Evolutionary conservation across 2,329 filamentous ascomycete genomes (phyloP).

Genomic region (Botrytis elliptica): DNA sequence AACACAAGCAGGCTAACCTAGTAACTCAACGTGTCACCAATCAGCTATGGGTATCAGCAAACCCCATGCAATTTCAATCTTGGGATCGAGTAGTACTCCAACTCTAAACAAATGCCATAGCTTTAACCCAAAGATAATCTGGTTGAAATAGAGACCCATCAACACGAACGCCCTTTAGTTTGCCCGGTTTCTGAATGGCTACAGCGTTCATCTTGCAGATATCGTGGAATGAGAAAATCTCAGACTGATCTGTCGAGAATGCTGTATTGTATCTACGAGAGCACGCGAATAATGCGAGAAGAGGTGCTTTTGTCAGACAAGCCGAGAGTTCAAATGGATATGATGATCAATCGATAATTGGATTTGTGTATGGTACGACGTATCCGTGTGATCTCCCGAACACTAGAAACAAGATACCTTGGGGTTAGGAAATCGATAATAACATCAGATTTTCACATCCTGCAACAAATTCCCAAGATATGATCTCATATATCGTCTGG

Average conservation of each 20-base stretch:
- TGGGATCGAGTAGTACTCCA: background rate
- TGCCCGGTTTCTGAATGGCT: too few relatives aligned
- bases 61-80: background rate
- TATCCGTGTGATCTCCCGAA: background rate
- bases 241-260: background rate
- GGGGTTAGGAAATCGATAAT: accelerated
- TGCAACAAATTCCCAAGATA: background rate
- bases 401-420: background rate
- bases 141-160: background rate
- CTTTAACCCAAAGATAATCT: background rate
- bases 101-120: background rate
- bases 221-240: background rate
- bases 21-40: background rate
- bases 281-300: background rate
- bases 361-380: background rate
- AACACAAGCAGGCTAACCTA: background rate
- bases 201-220: background rate
- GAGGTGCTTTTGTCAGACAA: too few relatives aligned
- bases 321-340: background rate
- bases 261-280: background rate
- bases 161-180: background rate
- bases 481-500: background rate
- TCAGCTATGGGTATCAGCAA: background rate
- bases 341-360: background rate
- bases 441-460: too few relatives aligned